Base-by-base conservation (phyloP, 2,329 filamentous ascomycete species). In the Boeremia exigua region DNA sequence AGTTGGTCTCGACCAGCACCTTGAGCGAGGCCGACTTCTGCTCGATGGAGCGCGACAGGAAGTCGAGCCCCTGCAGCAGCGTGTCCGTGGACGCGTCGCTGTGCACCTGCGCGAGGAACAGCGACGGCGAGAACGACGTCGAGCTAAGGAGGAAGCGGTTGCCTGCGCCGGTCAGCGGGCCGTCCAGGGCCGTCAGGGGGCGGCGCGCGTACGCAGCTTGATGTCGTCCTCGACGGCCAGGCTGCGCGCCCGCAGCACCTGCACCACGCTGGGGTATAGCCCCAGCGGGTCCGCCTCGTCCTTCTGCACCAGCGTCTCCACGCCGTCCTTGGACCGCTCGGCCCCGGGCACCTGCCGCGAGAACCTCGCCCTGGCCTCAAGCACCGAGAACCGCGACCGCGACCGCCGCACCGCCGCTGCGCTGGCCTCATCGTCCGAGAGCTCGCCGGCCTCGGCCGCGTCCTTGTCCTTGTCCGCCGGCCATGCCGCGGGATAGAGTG, bases 11-110 rank as follows among this genome's bases (percentile, higher is more conserved):
- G 23, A 99, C 95, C 15, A 99, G 84, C 10, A 96, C 90, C 74
- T 99, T 99, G 58, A 99, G 84, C 4, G 93, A 97, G 0, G 94
- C 95, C 0, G 94, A 97, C 76, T 99, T 99, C 77, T 98, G 91
- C 69, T 98, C 95, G 69, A 99, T 99, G 0, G 94, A 97, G 59
- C 86, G 86, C 15, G 92, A 95, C 17, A 99, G 85, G 56, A 90
- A 88, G 64, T 96, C 90, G 17, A 99, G 84, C 3, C 95, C 96
- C 44, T 86, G 82, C 11, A 96, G 81, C 1, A 99, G 81, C 40
- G 88, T 86, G 65, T 92, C 85, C 0, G 93, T 96, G 51, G 94
- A 92, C 50, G 90, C 94, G 43, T 87, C 85, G 56, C 90, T 88
- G 75, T 99, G 96, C 62, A 96, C 89, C 74, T 97, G 91, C 0